Evolutionary conservation across 352 stramenopile species (phyloP), one percentile per base, ranked within the genome.

Genomic region (Phytophthora fragariae): DNA sequence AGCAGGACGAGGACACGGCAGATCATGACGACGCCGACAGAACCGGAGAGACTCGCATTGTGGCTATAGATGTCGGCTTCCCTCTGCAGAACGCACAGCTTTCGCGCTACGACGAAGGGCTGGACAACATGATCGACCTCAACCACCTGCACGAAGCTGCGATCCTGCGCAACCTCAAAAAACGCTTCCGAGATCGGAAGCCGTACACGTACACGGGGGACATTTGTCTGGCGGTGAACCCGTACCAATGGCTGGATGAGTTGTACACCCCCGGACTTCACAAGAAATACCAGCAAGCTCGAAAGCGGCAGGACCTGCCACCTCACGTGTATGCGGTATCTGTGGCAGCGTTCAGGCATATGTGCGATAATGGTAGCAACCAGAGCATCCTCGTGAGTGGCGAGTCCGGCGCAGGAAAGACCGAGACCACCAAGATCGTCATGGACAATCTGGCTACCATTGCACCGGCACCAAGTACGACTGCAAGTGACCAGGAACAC

Each of bases 191-290:
- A 53, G 70, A 76, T 15, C 79, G 84, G 17, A 82, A 90, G 75
- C 97, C 97, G 8, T 99, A 99, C 81, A 99, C 97, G 15, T 97
- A 97, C 68, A 98, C 97, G 2, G 96, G 96, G 14, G 94, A 99
- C 60, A 99, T 99, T 73, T 94, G 98, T 65, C 85, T 99, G n/a
- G 97, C 97, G 0, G 85, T 99, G 44, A 99, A 99, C 81, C 97
- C 97, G 55, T 99, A 98, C 72, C 91, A 94, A 57, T 97, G 92
- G 90, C 77, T 97, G 15, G 79, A 89, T 12, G 83, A 93, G 49
- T 76, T 97, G 44, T 98, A 98, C 72, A 76, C 72, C 7, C 70
- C 83, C 3, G 81, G 92, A 24, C 77, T 91, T 31, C 82, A 93
- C 52, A 62, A 75, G 29, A 77, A 90, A 67, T 98, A 98, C 68